Conservation (phyloP, 2,329 filamentous ascomycete species). For the Sporothrix luriei region DNA sequence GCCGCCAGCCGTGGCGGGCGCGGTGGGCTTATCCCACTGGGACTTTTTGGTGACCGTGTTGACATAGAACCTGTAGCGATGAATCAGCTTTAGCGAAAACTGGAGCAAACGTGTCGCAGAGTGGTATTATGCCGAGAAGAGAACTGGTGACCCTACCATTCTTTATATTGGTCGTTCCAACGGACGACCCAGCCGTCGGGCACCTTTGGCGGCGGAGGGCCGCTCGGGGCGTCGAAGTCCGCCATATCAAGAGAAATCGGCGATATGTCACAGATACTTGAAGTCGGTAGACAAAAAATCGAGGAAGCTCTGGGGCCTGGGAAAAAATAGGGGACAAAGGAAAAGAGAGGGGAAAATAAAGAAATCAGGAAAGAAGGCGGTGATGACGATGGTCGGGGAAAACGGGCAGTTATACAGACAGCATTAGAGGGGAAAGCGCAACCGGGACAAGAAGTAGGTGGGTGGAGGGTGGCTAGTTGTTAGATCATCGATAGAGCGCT, state of each 20-base stretch:
- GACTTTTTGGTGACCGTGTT: slow-evolving; percentile 86
- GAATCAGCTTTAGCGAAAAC: not conserved
- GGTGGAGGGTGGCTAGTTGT: not conserved
- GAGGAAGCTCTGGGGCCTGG: not conserved
- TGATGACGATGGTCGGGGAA: slow-evolving; percentile 23
- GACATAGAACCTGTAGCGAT: slow-evolving; percentile 74
- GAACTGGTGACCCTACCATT: slow-evolving; percentile 56
- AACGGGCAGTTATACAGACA: slow-evolving; percentile 23
- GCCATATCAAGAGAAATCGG: slow-evolving; percentile 47
- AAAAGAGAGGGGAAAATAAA: not conserved
- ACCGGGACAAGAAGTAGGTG: not conserved
- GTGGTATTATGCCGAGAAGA: not conserved
- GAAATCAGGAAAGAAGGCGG: slow-evolving; percentile 2
- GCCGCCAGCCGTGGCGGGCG: slow-evolving; percentile 55
- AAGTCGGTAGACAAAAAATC: not conserved
- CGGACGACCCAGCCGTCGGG: slow-evolving; percentile 84
- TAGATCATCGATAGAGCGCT: slow-evolving; percentile 19
- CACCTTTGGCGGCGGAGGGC: slow-evolving; percentile 60
- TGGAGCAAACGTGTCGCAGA: slow-evolving; percentile 26
- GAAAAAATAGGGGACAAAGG: not conserved
- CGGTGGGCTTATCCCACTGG: slow-evolving; percentile 83
- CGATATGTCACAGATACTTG: not conserved
- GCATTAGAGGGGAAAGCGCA: slow-evolving; percentile 15
- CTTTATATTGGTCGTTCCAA: slow-evolving; percentile 85
- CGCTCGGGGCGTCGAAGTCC: slow-evolving; percentile 57